Conservation (phyloP, 2,329 filamentous ascomycete species). For the Hypoxylon sp. region DNA sequence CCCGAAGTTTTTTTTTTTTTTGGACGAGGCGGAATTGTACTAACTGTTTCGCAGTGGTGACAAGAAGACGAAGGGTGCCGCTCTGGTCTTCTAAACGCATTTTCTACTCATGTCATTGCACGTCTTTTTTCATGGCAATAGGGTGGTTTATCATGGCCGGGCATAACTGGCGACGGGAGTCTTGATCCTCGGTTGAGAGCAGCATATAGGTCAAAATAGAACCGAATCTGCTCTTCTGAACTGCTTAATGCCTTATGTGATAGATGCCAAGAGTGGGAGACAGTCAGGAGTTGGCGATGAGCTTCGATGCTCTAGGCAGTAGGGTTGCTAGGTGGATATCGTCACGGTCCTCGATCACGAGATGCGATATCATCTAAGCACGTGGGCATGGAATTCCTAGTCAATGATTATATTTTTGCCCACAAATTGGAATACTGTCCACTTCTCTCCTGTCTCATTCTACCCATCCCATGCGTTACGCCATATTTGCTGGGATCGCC, state of each 20-base stretch:
- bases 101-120: conserved; percentile 59
- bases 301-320: conserved; percentile 1
- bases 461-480: too few relatives aligned
- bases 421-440: too few relatives aligned
- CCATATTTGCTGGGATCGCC: too few relatives aligned
- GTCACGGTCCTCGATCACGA: conserved; percentile 16
- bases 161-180: conserved; percentile 56
- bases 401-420: not conserved
- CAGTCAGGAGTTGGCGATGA: not conserved
- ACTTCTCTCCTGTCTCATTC: too few relatives aligned
- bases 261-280: conserved; percentile 26
- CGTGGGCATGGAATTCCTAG: conserved; percentile 3
- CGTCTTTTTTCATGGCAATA: conserved; percentile 62
- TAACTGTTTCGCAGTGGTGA: conserved; percentile 82
- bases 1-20: too few relatives aligned
- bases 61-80: conserved; percentile 99
- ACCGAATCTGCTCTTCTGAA: conserved; percentile 46
- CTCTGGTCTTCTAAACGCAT: conserved; percentile 95
- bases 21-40: too few relatives aligned
- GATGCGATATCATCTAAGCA: conserved; percentile 10
- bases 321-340: conserved; percentile 4
- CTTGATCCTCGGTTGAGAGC: conserved; percentile 59
- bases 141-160: conserved; percentile 61
- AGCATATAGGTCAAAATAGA: conserved; percentile 49
- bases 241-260: conserved; percentile 37